Evolutionary conservation across 2,329 filamentous ascomycete genomes (phyloP), one percentile per base, ranked within the genome.

Genomic region (Talaromyces marneffei): DNA sequence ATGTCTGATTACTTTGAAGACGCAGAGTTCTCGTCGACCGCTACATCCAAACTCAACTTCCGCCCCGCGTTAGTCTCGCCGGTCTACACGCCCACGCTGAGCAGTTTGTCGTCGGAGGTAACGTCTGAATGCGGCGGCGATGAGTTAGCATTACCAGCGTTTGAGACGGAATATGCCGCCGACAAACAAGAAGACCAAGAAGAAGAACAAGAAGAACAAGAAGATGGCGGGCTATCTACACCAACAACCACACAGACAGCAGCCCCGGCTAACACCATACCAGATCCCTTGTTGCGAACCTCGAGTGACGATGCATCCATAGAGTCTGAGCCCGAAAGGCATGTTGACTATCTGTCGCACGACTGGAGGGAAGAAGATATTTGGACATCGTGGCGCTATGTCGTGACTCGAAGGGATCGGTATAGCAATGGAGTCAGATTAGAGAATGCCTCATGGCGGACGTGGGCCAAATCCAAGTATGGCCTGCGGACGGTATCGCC

Each of bases 381-480:
- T 27, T 97, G 92, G 92, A 88, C 90, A 5, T 97, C 93, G 1
- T 97, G 94, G 94, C 87, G 92, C 71, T 94, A 96, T 72, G 91
- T 97, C 68, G 87, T 92, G 16, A 87, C 89, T 29, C 89, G 91
- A 69, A 83, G 88, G 68, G 86, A 86, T 63, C 84, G 90, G 58
- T 95, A 95, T 66, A 87, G 85, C 67, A 93, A 97, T 73, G 85
- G 89, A 37, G 87, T 87, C 35, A 83, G 94, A 55, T 77, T 97
- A 31, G 94, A 97, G 75, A 97, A 99, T 75, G 94, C 94, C 2
- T 96, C 92, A 0, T 99, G 94, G 94, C 85, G 94, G 72, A 94
- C 92, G 1, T 97, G 94, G 94, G 89, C 91, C 72, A 97, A 97
- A 76, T 83, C 89, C 54, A 96, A 96, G 77, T 89, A 95, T 74